Evolutionary conservation across 495 filamentous ascomycete genomes (phyloP), one percentile per base, ranked within the genome.

Genomic region (Xylaria cubensis): DNA sequence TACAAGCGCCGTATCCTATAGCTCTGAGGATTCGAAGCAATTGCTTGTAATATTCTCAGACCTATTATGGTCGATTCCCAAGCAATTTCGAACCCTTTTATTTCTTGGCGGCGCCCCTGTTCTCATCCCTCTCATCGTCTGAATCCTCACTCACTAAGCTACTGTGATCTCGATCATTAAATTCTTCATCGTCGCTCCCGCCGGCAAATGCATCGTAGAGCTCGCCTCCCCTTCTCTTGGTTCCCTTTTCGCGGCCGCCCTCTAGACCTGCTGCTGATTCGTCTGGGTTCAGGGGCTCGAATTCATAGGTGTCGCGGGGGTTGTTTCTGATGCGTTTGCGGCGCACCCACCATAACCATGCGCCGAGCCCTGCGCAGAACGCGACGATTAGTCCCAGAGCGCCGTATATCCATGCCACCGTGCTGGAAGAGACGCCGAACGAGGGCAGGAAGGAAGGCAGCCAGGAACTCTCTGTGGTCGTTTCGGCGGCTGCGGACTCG

Each of bases 381-480:
- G 92, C 80, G 44, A 95, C 84, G 74, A 99, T 98, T 46, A 97
- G 88, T 21, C 85, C 90, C 29, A 96, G 78, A 24, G 94, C 87
- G 58, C 93, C 94, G 77, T 98, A 98, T 67, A 99, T 97, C 96
- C 96, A 99, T 53, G 92, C 88, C 78, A 97, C 94, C 8, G 95
- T 97, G 70, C 90, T 89, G 75, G 94, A 93, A 15, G 92, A 94
- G 46, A 95, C 91, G 67, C 96, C 96, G 74, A 99, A 97, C n/a
- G 94, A 97, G 9, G 96, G 95, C 74, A 99, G 91, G 85, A 94
- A 97, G 12, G 92, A 94, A 3, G 94, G 93, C 51, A 98, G 85
- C 80, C 97, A 92, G 78, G 88, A 90, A 3, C 88, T 87, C 41
- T 46, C 51, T 74, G 82, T 76, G 13, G 83, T 77, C 15, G 81